These are phyloP conservation scores for Naumovozyma castellii DNA, from an alignment of 805 yeast species.

Conservation along the genomic window DNA sequence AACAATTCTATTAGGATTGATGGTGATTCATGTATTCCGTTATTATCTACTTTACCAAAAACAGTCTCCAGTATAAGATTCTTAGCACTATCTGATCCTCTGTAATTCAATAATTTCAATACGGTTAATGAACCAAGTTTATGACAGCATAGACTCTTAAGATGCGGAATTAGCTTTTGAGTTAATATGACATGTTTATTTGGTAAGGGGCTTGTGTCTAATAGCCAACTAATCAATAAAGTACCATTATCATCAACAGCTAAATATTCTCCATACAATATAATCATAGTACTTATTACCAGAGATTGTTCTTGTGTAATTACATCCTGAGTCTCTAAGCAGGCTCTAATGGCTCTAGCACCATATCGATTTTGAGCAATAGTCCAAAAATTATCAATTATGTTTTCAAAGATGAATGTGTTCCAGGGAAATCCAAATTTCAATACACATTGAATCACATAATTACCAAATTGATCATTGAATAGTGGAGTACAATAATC, in stretches of 20 bases:
- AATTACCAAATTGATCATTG: constrained; percentile 94
- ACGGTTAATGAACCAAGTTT: constrained; percentile 79
- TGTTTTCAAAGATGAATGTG: constrained; percentile 79
- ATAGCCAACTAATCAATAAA: constrained; percentile 82
- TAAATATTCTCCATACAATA: constrained; percentile 67
- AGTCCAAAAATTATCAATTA: constrained; percentile 65
- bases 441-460: constrained; percentile 88
- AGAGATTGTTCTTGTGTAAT: constrained; percentile 59
- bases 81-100: constrained; percentile 56
- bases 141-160: constrained; percentile 60
- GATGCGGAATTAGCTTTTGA: constrained; percentile 48
- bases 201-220: constrained; percentile 69
- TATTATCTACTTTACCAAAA: constrained; percentile 45
- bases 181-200: constrained; percentile 60
- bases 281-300: constrained; percentile 66
- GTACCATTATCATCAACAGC: constrained; percentile 84
- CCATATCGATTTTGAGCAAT: constrained; percentile 88
- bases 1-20: constrained; percentile 48
- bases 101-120: constrained; percentile 62
- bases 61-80: constrained; percentile 52
- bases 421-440: constrained; percentile 84
- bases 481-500: constrained; percentile 80
- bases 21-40: constrained; percentile 34
- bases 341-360: constrained; percentile 88
- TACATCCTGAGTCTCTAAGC: constrained; percentile 64